Base-by-base conservation (phyloP, 805 yeast species). In the Kluyveromyces nonfermentans region DNA sequence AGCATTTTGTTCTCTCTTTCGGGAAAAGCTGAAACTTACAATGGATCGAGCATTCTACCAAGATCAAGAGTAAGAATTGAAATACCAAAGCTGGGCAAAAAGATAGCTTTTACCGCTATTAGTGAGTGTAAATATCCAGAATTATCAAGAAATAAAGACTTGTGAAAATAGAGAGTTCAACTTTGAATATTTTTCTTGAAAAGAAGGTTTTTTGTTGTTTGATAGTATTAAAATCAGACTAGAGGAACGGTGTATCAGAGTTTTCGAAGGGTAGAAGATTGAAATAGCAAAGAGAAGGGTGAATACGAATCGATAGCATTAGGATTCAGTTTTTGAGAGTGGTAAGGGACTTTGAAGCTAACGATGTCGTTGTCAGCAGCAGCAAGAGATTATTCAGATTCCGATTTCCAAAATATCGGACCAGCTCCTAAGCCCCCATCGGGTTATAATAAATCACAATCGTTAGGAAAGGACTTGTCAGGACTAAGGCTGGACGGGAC, bases 341-440 rank as follows among this genome's bases (percentile, higher is more conserved):
- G 9, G 7, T 10, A 25, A 25, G 12, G 30, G 12, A 25, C 30
- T 10, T 3, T 10, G 12, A 4, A 25, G 4, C 12, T 25, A 6
- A 40, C 33, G 30, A 70, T 70, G 73, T 67, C 73, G 7, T 63
- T 70, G 41, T 69, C 75, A 19, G 68, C 74, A 19, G 68, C 75
- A 2, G 72, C 75, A 4, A 60, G 70, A 21, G 59, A 60, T 39
- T 68, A 64, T 46, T 68, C 74, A 7, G 69, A 68, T 36, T 58
- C 65, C 41, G 78, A 74, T 47, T 75, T 75, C 57, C 65, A 73
- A 48, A 73, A 74, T 52, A 70, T 76, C 31, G 78, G 79, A 1
- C 78, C 78, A 18, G 78, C 79, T 18, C 79, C 79, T 17, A 62
- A 67, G 47, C 79, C 79, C 5, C 78, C 78, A 5, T n/a, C 55